Percentiles rank a stretch among this genome's conserved stretches.
phyloP scores from a whole-genome alignment of 805 yeast genomes.

The Lipomyces spencermartinsiae region DNA sequence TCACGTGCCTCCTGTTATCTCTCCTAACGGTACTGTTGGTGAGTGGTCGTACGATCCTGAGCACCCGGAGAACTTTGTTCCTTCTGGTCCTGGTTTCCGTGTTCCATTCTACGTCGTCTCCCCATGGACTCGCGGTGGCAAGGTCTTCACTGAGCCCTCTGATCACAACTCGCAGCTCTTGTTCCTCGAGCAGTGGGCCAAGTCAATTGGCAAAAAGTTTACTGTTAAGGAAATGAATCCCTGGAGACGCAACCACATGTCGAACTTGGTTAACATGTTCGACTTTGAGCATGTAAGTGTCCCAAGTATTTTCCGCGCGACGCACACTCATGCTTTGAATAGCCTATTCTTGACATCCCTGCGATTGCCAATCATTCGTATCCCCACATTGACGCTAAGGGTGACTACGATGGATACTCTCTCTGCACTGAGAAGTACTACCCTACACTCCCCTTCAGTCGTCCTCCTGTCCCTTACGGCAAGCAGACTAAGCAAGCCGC shows the following conservation, averaged over 20 bases:
- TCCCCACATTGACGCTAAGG: conserved; percentile 19
- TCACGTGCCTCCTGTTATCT: conserved; percentile 40
- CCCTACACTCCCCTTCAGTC: not conserved
- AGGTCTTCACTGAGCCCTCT: conserved; percentile 41
- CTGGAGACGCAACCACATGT: conserved; percentile 42
- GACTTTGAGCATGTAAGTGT: conserved; percentile 33
- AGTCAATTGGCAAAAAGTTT: conserved; percentile 32
- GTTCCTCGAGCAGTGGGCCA: conserved; percentile 41
- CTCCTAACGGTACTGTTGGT: conserved; percentile 41
- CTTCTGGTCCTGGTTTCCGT: conserved; percentile 41
- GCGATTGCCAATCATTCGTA: conserved; percentile 8
- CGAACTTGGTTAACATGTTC: conserved; percentile 38
- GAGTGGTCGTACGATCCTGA: conserved; percentile 41
- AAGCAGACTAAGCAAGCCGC: conserved; percentile 33
- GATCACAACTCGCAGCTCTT: conserved; percentile 42
- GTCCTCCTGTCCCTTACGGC: conserved; percentile 41
- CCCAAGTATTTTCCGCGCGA: not conserved
- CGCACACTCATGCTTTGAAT: conserved; percentile 19
- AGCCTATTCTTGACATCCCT: conserved; percentile 29
- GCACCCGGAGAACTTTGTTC: conserved; percentile 24
- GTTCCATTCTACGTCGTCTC: conserved; percentile 39
- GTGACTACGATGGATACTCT: conserved; percentile 13
- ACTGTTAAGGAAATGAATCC: conserved; percentile 27
- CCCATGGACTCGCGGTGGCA: conserved; percentile 42
- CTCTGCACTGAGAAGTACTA: conserved; percentile 22